Evolutionary conservation across 2,329 filamentous ascomycete genomes (phyloP).

Genomic region (Beauveria scarabaeidicola): DNA sequence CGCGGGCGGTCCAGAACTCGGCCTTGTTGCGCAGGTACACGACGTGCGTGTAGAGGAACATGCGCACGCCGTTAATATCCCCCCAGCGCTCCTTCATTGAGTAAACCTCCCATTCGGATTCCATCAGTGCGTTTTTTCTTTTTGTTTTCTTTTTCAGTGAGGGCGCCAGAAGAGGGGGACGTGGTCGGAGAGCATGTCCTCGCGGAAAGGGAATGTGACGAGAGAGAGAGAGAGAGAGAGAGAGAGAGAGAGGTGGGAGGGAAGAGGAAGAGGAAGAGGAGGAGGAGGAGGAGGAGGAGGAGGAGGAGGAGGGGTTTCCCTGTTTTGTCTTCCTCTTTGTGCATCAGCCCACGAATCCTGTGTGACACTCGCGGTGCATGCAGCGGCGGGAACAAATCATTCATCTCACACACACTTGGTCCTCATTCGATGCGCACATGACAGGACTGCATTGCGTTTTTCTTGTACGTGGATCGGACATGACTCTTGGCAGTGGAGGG

Average conservation of each 20-base stretch:
- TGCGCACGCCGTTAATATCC: not conserved
- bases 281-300: not conserved
- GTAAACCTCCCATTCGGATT: not conserved
- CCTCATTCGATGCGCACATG: not conserved
- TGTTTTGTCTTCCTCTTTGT: not conserved
- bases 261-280: not conserved
- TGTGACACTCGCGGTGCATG: not conserved
- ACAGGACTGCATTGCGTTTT: not conserved
- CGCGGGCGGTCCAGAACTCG: not conserved
- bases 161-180: too few relatives aligned
- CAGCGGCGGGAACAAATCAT: not conserved
- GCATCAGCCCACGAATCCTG: not conserved
- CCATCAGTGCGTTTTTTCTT: not conserved
- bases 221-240: too few relatives aligned
- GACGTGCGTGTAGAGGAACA: conserved; percentile 1
- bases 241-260: not conserved
- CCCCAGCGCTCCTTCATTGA: conserved; percentile 2
- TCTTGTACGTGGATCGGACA: not conserved
- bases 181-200: too few relatives aligned
- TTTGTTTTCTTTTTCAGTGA: too few relatives aligned
- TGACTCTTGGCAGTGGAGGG: too few relatives aligned
- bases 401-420: not conserved
- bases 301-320: not conserved
- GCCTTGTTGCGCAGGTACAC: not conserved
- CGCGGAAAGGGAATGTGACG: too few relatives aligned